Evolutionary conservation across 1,139 yeast genomes (phyloP), one percentile per base, ranked within the genome.

Genomic region (Saccharomycopsis crataegensis): DNA sequence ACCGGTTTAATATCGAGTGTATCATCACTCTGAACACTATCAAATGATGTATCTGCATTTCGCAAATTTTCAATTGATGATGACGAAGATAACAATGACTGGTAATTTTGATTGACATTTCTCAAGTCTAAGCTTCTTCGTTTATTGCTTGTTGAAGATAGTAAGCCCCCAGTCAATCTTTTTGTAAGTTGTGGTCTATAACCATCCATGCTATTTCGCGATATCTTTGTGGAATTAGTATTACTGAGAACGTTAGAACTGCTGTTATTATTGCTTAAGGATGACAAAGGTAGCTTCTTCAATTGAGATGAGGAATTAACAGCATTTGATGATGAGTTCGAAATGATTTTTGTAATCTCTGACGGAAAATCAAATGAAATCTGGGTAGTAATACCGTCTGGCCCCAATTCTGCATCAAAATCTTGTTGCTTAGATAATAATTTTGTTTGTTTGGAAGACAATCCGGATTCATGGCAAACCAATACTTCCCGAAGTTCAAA

Each of bases 401-500:
- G 63, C 42, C 66, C 70, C 33, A 75, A 59, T 53, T 32, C 61
- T 59, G 63, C 64, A 14, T 61, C 62, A 49, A 65, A 69, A 6
- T 64, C 66, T 49, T 64, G 64, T 36, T 54, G 57, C 37, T 56
- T 56, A 6, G 54, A 49, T 8, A 3, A 69, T 61, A 57, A 34
- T 44, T 57, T 57, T 4, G 53, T 52, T 40, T 50, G 57, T 37
- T 57, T 62, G 6, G 71, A 66, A 2, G 77, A 73, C n/a, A 74
- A 62, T 0, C 79, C 79, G 1, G 77, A 34, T 17, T 54, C 57
- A 42, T 55, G 55, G 43, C 82, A 64, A 53, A 70, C 74, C 40
- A 73, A 61, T 8, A 76, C 66, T 60, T 82, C 87, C 57, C 74
- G 74, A 11, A 82, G 61, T 59, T 79, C 82, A 48, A 78, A 67